phyloP scores from a whole-genome alignment of 495 filamentous ascomycete genomes.

The Thermothielavioides terrestris region DNA sequence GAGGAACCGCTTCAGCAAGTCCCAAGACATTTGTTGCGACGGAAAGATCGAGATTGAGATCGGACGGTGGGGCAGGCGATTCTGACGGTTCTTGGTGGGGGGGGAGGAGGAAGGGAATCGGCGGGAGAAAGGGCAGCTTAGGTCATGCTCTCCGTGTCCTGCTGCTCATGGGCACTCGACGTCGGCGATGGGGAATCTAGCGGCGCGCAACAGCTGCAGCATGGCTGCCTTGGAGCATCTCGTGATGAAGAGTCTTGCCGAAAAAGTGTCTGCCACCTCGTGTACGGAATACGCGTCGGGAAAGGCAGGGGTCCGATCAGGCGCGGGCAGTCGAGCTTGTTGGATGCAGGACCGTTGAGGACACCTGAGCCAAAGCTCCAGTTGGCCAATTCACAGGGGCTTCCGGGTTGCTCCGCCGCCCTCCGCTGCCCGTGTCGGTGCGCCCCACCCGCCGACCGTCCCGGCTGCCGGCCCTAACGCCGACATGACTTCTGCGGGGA shows the following conservation, averaged over 20 bases:
- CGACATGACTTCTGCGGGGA: not conserved
- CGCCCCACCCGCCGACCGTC: conserved; percentile 21
- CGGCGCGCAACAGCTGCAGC: conserved; percentile 11
- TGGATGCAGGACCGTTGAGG: too few relatives aligned
- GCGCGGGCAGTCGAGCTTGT: too few relatives aligned
- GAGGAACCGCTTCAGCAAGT: conserved; percentile 68
- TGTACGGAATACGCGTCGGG: not conserved
- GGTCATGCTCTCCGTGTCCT: conserved; percentile 17
- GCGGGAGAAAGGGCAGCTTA: conserved; percentile 13
- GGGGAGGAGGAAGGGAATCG: conserved; percentile 7
- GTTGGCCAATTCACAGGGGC: conserved; percentile 13
- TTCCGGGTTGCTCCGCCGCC: not conserved
- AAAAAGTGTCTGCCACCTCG: not conserved
- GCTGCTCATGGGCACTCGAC: conserved; percentile 8
- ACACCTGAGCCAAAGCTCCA: conserved; percentile 19
- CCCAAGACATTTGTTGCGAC: conserved; percentile 40
- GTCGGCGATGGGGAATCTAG: not conserved
- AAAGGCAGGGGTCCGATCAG: too few relatives aligned
- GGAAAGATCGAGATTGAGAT: too few relatives aligned
- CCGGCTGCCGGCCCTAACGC: conserved; percentile 10
- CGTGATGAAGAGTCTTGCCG: too few relatives aligned
- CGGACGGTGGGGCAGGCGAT: conserved; percentile 7
- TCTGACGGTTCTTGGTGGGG: conserved; percentile 11
- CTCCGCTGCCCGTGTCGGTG: conserved; percentile 2
- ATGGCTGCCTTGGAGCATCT: conserved; percentile 10